Conservation (phyloP, 2,329 filamentous ascomycete genomes). For the Aspergillus versicolor region DNA sequence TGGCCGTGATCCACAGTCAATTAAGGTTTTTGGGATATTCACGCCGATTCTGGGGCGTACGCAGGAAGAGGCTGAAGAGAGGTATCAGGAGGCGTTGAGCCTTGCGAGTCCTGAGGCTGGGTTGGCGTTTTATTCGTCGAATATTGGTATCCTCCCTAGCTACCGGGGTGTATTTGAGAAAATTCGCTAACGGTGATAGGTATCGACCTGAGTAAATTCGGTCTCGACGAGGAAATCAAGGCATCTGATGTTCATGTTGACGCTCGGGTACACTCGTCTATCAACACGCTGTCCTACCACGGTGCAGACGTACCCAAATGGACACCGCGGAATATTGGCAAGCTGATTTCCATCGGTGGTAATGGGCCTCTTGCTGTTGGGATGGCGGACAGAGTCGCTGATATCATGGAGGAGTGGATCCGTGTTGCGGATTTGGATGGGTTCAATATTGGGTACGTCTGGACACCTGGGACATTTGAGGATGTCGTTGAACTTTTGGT, state of each 20-base stretch:
- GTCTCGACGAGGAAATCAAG: constrained; percentile 57
- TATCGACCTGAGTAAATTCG: constrained; percentile 59
- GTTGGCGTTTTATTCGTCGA: background rate
- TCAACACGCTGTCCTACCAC: constrained; percentile 31
- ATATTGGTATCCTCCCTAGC: background rate
- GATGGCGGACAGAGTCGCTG: constrained; percentile 45
- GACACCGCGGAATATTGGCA: constrained; percentile 47
- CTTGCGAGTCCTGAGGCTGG: constrained; percentile 38
- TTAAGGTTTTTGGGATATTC: constrained; percentile 57
- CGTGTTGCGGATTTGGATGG: constrained; percentile 44
- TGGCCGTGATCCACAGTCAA: constrained; percentile 56
- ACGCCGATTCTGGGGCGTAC: constrained; percentile 52
- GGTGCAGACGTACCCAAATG: constrained; percentile 47
- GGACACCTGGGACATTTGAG: constrained; percentile 53
- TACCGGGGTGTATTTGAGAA: background rate
- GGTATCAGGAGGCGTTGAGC: constrained; percentile 50
- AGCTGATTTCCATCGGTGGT: constrained; percentile 50
- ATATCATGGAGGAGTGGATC: constrained; percentile 50
- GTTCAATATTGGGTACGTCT: constrained; percentile 49
- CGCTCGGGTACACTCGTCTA: background rate
- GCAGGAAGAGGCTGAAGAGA: constrained; percentile 54
- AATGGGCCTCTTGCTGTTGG: constrained; percentile 52
- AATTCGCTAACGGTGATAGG: constrained; percentile 45
- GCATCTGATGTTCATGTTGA: constrained; percentile 35
- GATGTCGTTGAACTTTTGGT: constrained; percentile 52